Evolutionary conservation across 2,329 filamentous ascomycete genomes (phyloP).

Genomic region (Aspergillus sp.): DNA sequence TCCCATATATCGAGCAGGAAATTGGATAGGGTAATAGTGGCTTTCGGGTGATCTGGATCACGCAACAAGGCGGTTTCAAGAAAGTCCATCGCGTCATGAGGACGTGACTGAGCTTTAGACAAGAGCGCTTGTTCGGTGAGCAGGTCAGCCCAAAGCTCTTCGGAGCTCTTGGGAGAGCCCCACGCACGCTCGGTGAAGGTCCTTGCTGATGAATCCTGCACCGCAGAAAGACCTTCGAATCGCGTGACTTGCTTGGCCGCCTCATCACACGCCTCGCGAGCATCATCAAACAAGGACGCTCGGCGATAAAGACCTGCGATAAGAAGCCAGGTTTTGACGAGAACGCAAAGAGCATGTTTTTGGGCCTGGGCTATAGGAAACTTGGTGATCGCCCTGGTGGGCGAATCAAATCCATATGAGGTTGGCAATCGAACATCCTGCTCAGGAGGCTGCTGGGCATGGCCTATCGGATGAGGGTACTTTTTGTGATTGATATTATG

Average conservation of each 20-base stretch:
- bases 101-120: constrained; percentile 59
- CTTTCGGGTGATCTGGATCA: constrained; percentile 74
- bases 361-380: constrained; percentile 53
- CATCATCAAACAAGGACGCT: constrained; percentile 76
- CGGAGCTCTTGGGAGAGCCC: constrained; percentile 77
- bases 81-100: constrained; percentile 69
- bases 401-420: constrained; percentile 39
- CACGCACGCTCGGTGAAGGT: constrained; percentile 67
- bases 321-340: constrained; percentile 85
- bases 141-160: constrained; percentile 82
- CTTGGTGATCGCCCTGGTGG: constrained; percentile 45
- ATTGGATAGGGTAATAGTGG: constrained; percentile 78
- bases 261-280: constrained; percentile 75
- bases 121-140: constrained; percentile 75
- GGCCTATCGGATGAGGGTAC: constrained; percentile 35
- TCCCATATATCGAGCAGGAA: constrained; percentile 83
- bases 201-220: constrained; percentile 62
- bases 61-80: constrained; percentile 83
- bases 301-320: constrained; percentile 85
- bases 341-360: constrained; percentile 55
- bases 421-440: constrained; percentile 41
- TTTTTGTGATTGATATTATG: constrained; percentile 40
- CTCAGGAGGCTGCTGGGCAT: constrained; percentile 44
- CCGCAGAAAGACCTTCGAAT: constrained; percentile 66
- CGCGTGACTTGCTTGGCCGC: constrained; percentile 72